Conservation (phyloP, 2,329 filamentous ascomycete species). For the Phaeosphaeriaceae sp. region DNA sequence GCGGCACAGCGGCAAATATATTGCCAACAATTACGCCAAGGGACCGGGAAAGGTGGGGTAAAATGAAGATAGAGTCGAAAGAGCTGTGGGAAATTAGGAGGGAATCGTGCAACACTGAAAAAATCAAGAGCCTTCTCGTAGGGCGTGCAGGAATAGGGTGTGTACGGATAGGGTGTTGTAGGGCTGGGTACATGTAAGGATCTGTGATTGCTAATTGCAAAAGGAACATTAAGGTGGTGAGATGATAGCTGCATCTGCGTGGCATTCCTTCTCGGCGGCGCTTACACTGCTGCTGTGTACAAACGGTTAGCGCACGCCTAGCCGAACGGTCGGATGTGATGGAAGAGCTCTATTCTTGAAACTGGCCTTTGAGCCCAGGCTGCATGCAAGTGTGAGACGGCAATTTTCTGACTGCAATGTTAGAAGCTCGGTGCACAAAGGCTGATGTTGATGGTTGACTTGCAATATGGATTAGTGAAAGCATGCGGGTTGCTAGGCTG, state of each 20-base stretch:
- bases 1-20: constrained; percentile 10
- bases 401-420: background rate
- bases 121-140: background rate
- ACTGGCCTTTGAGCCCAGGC: background rate
- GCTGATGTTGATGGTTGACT: too few species aligned
- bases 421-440: too few species aligned
- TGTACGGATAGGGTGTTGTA: constrained; percentile 1
- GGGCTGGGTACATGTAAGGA: constrained; percentile 5
- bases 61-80: background rate
- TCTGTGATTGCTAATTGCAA: background rate
- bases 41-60: background rate
- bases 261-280: constrained; percentile 20
- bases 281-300: constrained; percentile 10
- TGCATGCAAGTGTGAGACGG: background rate
- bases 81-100: background rate
- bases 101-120: background rate
- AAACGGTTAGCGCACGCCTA: too few species aligned
- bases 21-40: constrained; percentile 4
- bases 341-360: background rate
- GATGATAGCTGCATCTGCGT: constrained; percentile 1
- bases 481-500: background rate
- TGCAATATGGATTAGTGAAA: too few species aligned
- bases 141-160: background rate
- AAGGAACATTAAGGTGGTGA: constrained; percentile 15
- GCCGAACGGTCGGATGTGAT: background rate